Conservation (phyloP, 768 basidiomycete genomes). For the Rhizopogon vulgaris region DNA sequence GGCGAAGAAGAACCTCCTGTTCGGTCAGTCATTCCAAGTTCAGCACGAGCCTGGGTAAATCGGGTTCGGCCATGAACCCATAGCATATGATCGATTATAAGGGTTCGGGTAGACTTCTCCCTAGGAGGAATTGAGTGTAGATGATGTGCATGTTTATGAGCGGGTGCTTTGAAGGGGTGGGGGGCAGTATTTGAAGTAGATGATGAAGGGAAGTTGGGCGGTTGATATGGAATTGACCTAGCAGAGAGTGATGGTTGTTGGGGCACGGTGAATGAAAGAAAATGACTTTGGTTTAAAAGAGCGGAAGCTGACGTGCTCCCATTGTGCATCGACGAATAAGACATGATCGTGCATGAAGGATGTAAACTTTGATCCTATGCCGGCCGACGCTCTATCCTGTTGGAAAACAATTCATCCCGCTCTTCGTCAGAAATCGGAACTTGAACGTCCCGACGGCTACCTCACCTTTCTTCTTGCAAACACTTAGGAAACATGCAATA, state of each 20-base stretch:
- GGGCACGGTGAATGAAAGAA: constrained; percentile 12
- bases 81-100: constrained; percentile 84
- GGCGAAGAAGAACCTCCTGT: constrained; percentile 60
- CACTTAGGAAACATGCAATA: too few species aligned
- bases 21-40: constrained; percentile 80
- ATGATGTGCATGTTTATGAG: constrained; percentile 86
- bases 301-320: constrained; percentile 9
- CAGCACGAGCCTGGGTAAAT: constrained; percentile 78
- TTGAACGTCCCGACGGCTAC: neutral
- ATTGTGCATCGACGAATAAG: constrained; percentile 23
- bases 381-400: constrained; percentile 4
- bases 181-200: constrained; percentile 3
- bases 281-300: constrained; percentile 13
- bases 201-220: constrained; percentile 12
- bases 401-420: too few species aligned
- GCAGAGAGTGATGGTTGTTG: constrained; percentile 4
- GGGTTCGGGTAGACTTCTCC: constrained; percentile 83
- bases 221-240: constrained; percentile 1
- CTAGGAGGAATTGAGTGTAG: constrained; percentile 80
- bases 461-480: neutral
- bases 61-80: constrained; percentile 80
- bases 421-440: neutral
- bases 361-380: constrained; percentile 7
- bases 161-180: constrained; percentile 56
- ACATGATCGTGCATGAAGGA: constrained; percentile 15